Conservation (phyloP, 352 stramenopile species). For the Phytophthora syringae region DNA sequence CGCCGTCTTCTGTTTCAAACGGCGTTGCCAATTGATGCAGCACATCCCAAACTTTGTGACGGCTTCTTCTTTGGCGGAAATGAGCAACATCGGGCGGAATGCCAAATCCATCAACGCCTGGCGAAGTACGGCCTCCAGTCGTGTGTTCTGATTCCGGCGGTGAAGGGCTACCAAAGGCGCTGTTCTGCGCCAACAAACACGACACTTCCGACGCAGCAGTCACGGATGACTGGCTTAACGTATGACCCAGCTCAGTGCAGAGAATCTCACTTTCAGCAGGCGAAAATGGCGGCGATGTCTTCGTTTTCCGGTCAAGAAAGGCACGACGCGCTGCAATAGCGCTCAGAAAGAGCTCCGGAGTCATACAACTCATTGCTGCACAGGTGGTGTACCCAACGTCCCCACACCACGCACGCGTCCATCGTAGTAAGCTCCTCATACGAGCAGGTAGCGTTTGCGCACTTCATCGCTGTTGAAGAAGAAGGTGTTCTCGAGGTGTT, state of each 20-base stretch:
- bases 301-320: not conserved
- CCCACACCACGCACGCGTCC: not conserved
- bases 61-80: not conserved
- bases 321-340: not conserved
- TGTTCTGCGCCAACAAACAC: too few species aligned
- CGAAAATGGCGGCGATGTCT: not conserved
- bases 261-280: not conserved
- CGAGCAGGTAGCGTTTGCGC: not conserved
- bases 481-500: too few species aligned
- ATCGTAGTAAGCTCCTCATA: not conserved
- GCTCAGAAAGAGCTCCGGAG: not conserved
- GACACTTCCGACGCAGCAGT: too few species aligned
- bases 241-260: too few species aligned
- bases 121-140: too few species aligned
- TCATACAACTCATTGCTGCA: conserved; percentile 5
- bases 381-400: not conserved
- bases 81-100: not conserved
- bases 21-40: not conserved
- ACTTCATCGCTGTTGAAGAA: too few species aligned
- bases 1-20: not conserved
- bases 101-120: not conserved
- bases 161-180: too few species aligned
- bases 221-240: too few species aligned
- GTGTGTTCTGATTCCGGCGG: too few species aligned
- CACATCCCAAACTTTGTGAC: not conserved